Base-by-base conservation (phyloP, 2,329 filamentous ascomycete genomes). In the Chrysoporthe austroafricana region DNA sequence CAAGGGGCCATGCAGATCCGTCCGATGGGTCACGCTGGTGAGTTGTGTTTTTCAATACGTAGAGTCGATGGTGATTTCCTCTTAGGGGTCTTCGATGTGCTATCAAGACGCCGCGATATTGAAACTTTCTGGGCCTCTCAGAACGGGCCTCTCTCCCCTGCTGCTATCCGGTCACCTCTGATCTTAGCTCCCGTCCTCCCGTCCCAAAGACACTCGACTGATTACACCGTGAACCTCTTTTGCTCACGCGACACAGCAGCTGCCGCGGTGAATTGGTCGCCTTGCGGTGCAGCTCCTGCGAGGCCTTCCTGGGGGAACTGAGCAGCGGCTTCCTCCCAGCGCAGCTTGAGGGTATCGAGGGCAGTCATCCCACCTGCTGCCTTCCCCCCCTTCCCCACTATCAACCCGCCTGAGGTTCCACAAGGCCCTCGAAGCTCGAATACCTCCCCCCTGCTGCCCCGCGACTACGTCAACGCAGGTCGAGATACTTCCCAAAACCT, bases 341-440 rank as follows among this genome's bases (percentile, higher is more conserved):
- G 52, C 52, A 44, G 54, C 52, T 32, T 54, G 36, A 42, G 63
- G 8, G 26, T n/a, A 43, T 60, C 52, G 50, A 57, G 13, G n/a
- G 44, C 54, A 58, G n/a, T 57, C 54, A n/a, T 66, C 59, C 64
- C 54, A 62, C 59, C 44, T 52, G 42, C 32, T 34, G 48, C 21
- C 16, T 60, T 52, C 59, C 54, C 58, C 59, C 54, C 52, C 59
- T 66, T 62, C 68, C 68, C 64, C 63, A 62, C 62, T 46, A 68
- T 48, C 67, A 56, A 66, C 67, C 60, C 64, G 54, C 64, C 57
- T 54, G 50, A 32, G 58, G 68, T 65, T 63, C 62, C 68, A 68
- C 68, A 65, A 62, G 62, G 42, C 65, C 44, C 36, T 59, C 48
- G 48, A 48, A 32, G 44, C 50, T 67, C 62, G 58, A 57, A 64